Evolutionary conservation across 768 basidiomycete genomes (phyloP), one percentile per base, ranked within the genome.

Genomic region (Tricholoma matsutake): DNA sequence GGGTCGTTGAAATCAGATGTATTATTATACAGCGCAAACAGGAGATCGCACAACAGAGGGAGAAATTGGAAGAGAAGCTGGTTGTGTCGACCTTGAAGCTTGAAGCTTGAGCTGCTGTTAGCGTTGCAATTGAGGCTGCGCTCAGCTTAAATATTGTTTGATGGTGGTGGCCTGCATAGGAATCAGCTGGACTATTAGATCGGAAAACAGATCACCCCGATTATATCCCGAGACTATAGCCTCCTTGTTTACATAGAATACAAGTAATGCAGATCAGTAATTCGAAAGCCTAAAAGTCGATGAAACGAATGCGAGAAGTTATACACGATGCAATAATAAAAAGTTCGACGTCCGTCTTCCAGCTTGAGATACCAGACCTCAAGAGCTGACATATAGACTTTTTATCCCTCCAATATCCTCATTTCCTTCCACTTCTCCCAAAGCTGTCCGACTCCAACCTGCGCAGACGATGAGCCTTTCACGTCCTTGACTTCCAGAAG

Each of bases 381-480:
- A 57, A 20, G 39, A 31, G 5, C 31, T 14, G 49, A 35, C 56
- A 13, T 52, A 58, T 52, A 51, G 25, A 55, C 10, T 43, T 7
- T 32, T 58, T 71, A 83, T 32, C 76, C 79, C 54, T 86, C 87
- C 61, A 91, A 72, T 41, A 89, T 81, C 4, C 94, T 95, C 90
- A 95, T 94, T 64, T 93, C 92, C 71, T 78, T 88, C 92, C 95
- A 96, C 67, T 84, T 88, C 68, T 96, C 91, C 86, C 91, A 93
- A 31, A 98, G 76, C 58, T 85, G 79, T 4, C 92, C 92, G 13
- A 90, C 78, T 2, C 92, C 94, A 5, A 91, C 90, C 0, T 81
- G 78, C 11, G 85, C 76, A 51, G 82, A 81, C 4, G 83, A 61
- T 47, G 84, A 70, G 2, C 92, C 92, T 66, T 87, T 89, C 67